phyloP scores from a whole-genome alignment of 805 yeast genomes.

The Nakazawaea molendinolei region DNA sequence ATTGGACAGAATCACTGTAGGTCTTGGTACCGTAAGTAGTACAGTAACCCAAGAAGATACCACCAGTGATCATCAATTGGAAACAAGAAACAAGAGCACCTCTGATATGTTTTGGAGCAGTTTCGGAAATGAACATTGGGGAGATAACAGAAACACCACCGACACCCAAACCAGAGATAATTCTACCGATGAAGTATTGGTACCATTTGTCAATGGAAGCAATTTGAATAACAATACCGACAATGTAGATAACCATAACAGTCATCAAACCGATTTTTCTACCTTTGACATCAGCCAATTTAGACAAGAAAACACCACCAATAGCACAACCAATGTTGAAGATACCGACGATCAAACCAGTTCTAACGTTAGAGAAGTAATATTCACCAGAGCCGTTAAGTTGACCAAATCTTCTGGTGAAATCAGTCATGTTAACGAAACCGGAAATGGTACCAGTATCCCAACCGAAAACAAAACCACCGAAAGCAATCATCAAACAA shows the following conservation, averaged over 20 bases:
- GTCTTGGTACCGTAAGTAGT: conserved; percentile 47
- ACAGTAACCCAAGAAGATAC: conserved; percentile 53
- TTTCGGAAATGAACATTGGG: conserved; percentile 46
- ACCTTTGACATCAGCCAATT: conserved; percentile 43
- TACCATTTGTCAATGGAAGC: conserved; percentile 39
- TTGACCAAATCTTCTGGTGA: conserved; percentile 37
- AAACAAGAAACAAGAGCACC: conserved; percentile 54
- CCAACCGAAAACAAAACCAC: conserved; percentile 60
- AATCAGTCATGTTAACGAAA: conserved; percentile 45
- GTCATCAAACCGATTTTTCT: conserved; percentile 40
- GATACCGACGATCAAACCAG: conserved; percentile 46
- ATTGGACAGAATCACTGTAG: conserved; percentile 34
- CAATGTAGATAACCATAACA: conserved; percentile 37
- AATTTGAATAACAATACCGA: conserved; percentile 46
- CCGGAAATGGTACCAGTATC: conserved; percentile 64
- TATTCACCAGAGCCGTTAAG: conserved; percentile 26
- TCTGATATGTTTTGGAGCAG: conserved; percentile 51
- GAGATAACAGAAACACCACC: conserved; percentile 35
- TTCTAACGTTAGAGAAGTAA: conserved; percentile 37
- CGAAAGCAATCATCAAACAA: conserved; percentile 51
- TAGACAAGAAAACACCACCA: conserved; percentile 46
- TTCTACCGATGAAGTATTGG: conserved; percentile 48
- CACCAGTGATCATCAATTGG: conserved; percentile 53
- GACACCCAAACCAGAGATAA: conserved; percentile 36
- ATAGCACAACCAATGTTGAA: conserved; percentile 55